Conservation (phyloP, 2,329 filamentous ascomycete species). For the Acrodontium crateriforme region DNA sequence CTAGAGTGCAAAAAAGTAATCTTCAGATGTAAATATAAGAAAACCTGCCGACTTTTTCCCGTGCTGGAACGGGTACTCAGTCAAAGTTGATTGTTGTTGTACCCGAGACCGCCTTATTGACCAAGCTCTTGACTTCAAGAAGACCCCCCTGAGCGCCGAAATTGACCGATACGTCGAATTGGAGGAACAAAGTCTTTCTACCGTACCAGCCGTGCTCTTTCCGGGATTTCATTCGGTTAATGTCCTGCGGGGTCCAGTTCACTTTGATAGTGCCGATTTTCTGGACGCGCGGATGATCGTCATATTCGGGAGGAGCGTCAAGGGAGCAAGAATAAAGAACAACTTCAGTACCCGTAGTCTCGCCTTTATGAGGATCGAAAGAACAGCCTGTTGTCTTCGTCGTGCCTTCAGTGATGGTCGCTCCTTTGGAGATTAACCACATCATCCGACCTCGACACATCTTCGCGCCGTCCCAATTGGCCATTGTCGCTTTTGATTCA, state of each 20-base stretch:
- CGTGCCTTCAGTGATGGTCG: neutral
- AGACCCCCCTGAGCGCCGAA: neutral
- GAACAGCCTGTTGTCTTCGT: neutral
- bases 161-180: neutral
- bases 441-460: slow-evolving; percentile 3
- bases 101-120: neutral
- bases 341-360: neutral
- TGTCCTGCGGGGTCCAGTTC: neutral
- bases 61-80: too few relatives aligned
- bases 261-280: neutral
- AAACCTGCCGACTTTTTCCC: too few relatives aligned
- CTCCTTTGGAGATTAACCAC: slow-evolving; percentile 4
- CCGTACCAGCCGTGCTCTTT: neutral
- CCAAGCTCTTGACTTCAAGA: neutral
- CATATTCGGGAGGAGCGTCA: neutral
- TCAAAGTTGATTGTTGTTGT: neutral
- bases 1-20: too few relatives aligned
- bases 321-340: neutral
- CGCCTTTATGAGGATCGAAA: neutral
- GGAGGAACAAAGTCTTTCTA: slow-evolving; percentile 1
- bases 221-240: neutral
- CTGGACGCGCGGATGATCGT: too few relatives aligned
- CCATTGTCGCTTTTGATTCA: slow-evolving; percentile 1
- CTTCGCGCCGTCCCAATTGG: slow-evolving; percentile 3
- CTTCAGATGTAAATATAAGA: too few relatives aligned